These are phyloP conservation scores for Isatis tinctoria DNA, from an alignment of 345 rosid species.

Conservation along the genomic window DNA sequence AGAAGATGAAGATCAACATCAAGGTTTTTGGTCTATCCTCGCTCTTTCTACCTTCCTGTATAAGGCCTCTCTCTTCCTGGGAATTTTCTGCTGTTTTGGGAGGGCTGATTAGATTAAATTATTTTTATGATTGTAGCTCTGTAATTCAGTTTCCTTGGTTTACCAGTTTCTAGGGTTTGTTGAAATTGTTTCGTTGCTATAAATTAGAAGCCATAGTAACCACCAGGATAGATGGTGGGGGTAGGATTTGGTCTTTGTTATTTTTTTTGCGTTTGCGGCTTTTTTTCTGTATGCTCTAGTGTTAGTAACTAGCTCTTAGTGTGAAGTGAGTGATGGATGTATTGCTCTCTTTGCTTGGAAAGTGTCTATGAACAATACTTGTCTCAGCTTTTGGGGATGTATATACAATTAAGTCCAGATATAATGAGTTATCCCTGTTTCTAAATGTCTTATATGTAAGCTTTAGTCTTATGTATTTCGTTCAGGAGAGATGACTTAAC, in stretches of 20 bases:
- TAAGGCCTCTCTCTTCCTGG: background rate
- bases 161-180: constrained; percentile 24
- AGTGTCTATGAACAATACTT: background rate
- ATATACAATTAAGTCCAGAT: background rate
- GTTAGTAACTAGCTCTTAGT: background rate
- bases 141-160: background rate
- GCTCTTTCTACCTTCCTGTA: background rate
- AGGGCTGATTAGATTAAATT: background rate
- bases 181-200: background rate
- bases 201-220: background rate
- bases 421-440: background rate
- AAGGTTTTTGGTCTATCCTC: constrained; percentile 33
- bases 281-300: background rate
- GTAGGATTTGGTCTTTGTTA: background rate
- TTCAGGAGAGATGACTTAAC: constrained; percentile 9
- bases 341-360: background rate
- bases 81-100: background rate
- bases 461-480: background rate
- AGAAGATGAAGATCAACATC: constrained; percentile 22
- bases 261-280: background rate
- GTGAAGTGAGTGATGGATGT: constrained; percentile 5
- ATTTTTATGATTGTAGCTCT: background rate
- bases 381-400: background rate
- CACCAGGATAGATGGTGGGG: background rate
- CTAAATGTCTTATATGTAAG: background rate